Conservation (phyloP, 2,329 filamentous ascomycete genomes). For the Alternaria sp. region DNA sequence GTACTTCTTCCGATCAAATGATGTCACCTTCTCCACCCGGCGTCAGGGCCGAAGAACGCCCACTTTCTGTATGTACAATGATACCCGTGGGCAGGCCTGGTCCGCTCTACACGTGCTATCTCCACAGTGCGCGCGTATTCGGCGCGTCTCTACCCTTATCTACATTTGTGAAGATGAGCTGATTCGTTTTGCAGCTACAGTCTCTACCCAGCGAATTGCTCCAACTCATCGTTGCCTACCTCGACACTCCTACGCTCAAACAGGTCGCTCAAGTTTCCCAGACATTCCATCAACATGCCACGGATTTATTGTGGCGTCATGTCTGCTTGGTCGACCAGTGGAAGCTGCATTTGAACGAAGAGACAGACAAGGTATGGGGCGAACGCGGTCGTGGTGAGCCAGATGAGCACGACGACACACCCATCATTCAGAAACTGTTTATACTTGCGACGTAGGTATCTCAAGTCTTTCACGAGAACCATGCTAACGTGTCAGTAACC, state of each 20-base stretch:
- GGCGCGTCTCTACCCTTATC: background rate
- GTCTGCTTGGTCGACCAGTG: slow-evolving; percentile 51
- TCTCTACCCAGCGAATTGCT: slow-evolving; percentile 52
- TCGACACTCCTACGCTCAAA: slow-evolving; percentile 40
- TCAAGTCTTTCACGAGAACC: background rate
- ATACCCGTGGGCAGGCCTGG: slow-evolving; percentile 2
- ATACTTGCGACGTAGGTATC: slow-evolving; percentile 47
- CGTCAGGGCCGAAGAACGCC: background rate
- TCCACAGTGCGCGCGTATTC: background rate
- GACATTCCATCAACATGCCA: slow-evolving; percentile 45
- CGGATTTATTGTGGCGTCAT: slow-evolving; percentile 49
- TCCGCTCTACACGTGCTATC: slow-evolving; percentile 1
- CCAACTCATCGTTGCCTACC: slow-evolving; percentile 46
- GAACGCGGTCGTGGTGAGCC: slow-evolving; percentile 21
- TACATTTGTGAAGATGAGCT: background rate
- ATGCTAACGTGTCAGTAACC: slow-evolving; percentile 40
- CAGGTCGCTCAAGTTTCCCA: slow-evolving; percentile 43
- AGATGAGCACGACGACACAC: slow-evolving; percentile 50
- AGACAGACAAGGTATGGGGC: slow-evolving; percentile 15
- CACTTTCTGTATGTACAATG: slow-evolving; percentile 6
- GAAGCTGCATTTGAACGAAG: slow-evolving; percentile 30
- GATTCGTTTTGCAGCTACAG: slow-evolving; percentile 26
- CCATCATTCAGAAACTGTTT: slow-evolving; percentile 51
- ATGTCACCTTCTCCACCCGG: background rate
- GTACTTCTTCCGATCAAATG: background rate